These are phyloP conservation scores for Pistacia integerrima DNA, from an alignment of 345 rosid species.

Conservation along the genomic window DNA sequence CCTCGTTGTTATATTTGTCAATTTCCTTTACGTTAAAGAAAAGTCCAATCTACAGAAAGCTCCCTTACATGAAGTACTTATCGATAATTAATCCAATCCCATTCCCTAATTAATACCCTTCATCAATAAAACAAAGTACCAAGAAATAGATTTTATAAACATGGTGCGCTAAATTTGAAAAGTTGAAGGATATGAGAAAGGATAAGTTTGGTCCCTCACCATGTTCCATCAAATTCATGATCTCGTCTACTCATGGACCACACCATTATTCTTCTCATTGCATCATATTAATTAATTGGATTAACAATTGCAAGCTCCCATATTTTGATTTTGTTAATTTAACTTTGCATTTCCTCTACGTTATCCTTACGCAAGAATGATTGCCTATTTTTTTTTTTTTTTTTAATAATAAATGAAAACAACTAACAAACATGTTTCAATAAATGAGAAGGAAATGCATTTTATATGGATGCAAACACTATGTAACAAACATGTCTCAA, in stretches of 20 bases:
- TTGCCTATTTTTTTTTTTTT: neutral
- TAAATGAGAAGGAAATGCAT: too few species aligned
- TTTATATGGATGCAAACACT: too few species aligned
- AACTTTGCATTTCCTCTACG: neutral
- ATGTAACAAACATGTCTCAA: too few species aligned
- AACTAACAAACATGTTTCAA: too few species aligned
- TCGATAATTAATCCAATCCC: too few species aligned
- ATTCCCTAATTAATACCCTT: too few species aligned
- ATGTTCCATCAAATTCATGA: too few species aligned
- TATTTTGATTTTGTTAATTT: neutral
- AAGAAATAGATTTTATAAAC: too few species aligned
- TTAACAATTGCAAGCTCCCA: neutral
- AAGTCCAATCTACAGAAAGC: neutral
- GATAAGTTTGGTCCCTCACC: slow-evolving; percentile 8
- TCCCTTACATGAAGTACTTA: neutral
- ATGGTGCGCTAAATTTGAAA: too few species aligned
- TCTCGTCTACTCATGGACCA: slow-evolving; percentile 7
- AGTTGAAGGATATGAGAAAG: neutral
- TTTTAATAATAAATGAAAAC: too few species aligned
- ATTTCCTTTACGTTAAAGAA: slow-evolving; percentile 8
- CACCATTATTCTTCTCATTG: neutral
- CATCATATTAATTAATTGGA: neutral
- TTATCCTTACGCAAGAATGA: neutral
- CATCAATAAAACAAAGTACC: too few species aligned
- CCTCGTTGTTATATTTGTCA: neutral